A percentile compares a stretch with the other conserved stretches of the same genome.
phyloP scores from a whole-genome alignment of 1,139 yeast species.

The Pichia sp. region DNA sequence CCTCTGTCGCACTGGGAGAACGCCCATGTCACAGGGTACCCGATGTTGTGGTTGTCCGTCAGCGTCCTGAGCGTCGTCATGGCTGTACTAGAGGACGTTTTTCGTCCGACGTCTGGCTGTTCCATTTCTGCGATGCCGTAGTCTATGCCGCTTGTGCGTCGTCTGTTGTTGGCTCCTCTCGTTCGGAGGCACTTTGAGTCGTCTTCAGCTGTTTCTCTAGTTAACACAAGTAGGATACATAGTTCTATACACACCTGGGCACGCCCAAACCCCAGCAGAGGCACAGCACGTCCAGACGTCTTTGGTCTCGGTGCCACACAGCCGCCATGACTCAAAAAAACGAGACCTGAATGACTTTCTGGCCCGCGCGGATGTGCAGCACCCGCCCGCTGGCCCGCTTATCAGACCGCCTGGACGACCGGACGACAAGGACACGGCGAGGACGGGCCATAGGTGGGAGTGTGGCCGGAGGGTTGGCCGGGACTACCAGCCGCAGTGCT shows the following conservation, averaged over 20 bases:
- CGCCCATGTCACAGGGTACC: slow-evolving; percentile 6
- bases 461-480: too few relatives aligned
- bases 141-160: background rate
- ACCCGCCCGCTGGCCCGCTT: background rate
- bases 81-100: background rate
- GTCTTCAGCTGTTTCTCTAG: background rate
- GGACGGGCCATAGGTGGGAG: background rate
- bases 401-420: background rate
- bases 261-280: background rate
- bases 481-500: slow-evolving; percentile 15
- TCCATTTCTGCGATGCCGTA: background rate
- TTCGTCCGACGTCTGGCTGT: background rate
- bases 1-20: background rate
- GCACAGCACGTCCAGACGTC: background rate
- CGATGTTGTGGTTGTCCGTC: background rate
- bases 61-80: background rate
- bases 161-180: background rate
- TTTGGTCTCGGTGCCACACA: background rate
- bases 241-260: background rate
- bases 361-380: slow-evolving; percentile 5
- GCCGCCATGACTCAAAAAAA: background rate
- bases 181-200: background rate
- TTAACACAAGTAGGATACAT: too few relatives aligned
- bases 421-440: background rate
- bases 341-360: background rate